A percentile compares a stretch with the other conserved stretches of the same genome.
These are phyloP conservation scores for Globisporangium iwayamae DNA, from an alignment of 352 stramenopile species.

Conservation along the genomic window DNA sequence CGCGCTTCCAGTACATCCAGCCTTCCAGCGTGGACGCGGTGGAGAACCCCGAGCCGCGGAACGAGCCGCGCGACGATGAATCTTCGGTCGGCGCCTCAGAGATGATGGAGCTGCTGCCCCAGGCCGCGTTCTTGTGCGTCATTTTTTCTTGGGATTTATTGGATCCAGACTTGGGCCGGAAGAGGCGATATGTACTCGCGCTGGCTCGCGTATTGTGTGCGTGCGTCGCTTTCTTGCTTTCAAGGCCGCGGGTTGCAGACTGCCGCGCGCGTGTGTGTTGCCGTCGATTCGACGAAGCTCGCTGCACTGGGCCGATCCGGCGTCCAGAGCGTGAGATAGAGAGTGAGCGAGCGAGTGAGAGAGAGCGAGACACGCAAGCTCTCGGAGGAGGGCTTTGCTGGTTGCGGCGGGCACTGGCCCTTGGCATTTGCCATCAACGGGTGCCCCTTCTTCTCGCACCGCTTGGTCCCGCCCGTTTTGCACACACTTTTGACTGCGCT, in stretches of 20 bases:
- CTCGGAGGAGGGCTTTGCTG: not conserved
- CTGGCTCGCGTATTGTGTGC: not conserved
- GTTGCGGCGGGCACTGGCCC: not conserved
- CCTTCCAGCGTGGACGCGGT: slow-evolving; percentile 30
- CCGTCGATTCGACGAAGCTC: not conserved
- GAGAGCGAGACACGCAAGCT: not conserved
- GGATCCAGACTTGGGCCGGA: not conserved
- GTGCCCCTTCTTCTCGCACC: not conserved
- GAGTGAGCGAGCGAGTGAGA: slow-evolving; percentile 1
- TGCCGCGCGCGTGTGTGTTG: not conserved
- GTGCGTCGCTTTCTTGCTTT: not conserved
- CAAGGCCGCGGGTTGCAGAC: slow-evolving; percentile 6
- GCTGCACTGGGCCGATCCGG: slow-evolving; percentile 9
- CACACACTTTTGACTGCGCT: not conserved
- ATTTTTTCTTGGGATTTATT: slow-evolving; percentile 12
- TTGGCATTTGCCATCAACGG: not conserved
- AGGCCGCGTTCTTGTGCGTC: slow-evolving; percentile 24
- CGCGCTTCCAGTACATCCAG: slow-evolving; percentile 80
- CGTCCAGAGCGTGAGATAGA: slow-evolving; percentile 7
- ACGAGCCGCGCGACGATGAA: slow-evolving; percentile 23
- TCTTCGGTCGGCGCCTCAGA: slow-evolving; percentile 43
- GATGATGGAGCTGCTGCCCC: slow-evolving; percentile 30
- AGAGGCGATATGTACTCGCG: not conserved
- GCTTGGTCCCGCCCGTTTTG: not conserved
- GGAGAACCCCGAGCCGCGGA: slow-evolving; percentile 26